These are phyloP conservation scores for Colletotrichum costaricense DNA, from an alignment of 2,329 filamentous ascomycete genomes.

Conservation along the genomic window DNA sequence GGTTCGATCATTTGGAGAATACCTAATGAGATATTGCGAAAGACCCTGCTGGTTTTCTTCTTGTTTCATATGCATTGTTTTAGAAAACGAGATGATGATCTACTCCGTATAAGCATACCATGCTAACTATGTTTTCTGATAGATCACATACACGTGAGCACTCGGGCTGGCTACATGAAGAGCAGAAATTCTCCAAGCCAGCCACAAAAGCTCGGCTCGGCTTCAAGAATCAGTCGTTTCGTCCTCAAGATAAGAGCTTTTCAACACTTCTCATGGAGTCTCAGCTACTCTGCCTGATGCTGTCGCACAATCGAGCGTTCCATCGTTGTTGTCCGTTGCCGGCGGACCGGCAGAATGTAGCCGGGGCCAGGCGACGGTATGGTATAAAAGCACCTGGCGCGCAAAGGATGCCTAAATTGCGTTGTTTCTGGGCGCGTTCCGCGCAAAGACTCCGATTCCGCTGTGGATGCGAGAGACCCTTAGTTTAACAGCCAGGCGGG, in stretches of 20 bases:
- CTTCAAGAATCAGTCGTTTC: neutral
- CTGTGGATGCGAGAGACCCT: slow-evolving; percentile 10
- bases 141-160: neutral
- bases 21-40: neutral
- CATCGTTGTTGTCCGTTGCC: neutral
- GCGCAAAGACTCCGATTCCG: slow-evolving; percentile 21
- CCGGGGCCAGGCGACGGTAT: neutral
- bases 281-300: neutral
- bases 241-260: neutral
- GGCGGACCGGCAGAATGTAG: slow-evolving; percentile 1
- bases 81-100: neutral
- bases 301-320: neutral
- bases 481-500: slow-evolving; percentile 1
- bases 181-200: neutral
- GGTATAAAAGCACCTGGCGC: neutral
- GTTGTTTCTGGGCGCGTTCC: neutral
- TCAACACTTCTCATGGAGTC: neutral
- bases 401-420: slow-evolving; percentile 9
- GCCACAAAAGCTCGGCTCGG: neutral
- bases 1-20: neutral
- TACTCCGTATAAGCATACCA: neutral
- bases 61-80: neutral
- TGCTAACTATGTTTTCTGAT: neutral
- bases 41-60: neutral
- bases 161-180: neutral